Conservation (phyloP, 495 filamentous ascomycete species). For the Chaetomium cochliodes region DNA sequence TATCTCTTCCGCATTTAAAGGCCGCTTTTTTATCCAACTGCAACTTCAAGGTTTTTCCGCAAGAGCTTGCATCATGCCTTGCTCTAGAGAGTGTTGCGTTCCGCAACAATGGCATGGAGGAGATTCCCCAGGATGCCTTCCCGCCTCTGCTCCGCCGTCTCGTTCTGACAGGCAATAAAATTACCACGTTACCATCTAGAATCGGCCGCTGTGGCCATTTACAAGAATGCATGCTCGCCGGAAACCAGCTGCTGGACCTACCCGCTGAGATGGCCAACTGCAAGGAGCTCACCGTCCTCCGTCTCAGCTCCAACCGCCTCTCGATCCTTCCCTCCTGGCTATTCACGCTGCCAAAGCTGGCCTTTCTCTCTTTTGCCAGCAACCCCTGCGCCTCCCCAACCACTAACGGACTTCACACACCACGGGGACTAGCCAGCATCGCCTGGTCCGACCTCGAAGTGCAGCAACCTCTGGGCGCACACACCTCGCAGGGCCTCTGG, state of each 20-base stretch:
- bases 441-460: slow-evolving; percentile 41
- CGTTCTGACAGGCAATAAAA: slow-evolving; percentile 46
- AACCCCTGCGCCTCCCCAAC: slow-evolving; percentile 42
- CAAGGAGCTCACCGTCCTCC: slow-evolving; percentile 42
- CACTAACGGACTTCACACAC: slow-evolving; percentile 23
- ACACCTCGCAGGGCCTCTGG: slow-evolving; percentile 42
- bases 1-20: slow-evolving; percentile 43
- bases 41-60: slow-evolving; percentile 45
- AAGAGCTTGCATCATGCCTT: slow-evolving; percentile 41
- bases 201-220: slow-evolving; percentile 42
- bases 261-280: slow-evolving; percentile 43
- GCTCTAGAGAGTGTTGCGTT: slow-evolving; percentile 49
- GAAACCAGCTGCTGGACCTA: slow-evolving; percentile 39
- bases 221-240: slow-evolving; percentile 47
- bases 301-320: slow-evolving; percentile 45
- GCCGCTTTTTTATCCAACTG: slow-evolving; percentile 47
- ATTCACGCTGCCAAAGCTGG: slow-evolving; percentile 44
- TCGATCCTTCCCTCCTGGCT: slow-evolving; percentile 41
- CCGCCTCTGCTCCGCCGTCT: slow-evolving; percentile 45
- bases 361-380: slow-evolving; percentile 47
- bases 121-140: slow-evolving; percentile 43
- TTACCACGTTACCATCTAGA: slow-evolving; percentile 38
- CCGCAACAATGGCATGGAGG: slow-evolving; percentile 45
- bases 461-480: slow-evolving; percentile 36
- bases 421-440: slow-evolving; percentile 36